Evolutionary conservation across 164 flowering plant genomes (phyloP).

Genomic region (Tetracentron sinense): DNA sequence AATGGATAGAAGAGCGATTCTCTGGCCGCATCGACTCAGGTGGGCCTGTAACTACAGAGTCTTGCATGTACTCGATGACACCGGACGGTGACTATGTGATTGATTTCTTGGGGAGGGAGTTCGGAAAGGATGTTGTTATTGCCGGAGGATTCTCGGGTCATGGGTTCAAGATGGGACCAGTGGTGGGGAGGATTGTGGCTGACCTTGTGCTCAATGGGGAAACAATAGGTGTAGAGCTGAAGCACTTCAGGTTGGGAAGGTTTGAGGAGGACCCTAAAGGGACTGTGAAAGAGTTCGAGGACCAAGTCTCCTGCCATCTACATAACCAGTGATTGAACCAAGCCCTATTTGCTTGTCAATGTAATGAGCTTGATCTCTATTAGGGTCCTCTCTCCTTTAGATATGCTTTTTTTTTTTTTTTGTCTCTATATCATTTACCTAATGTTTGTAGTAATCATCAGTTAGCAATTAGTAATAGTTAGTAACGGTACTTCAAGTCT

Average conservation of each 20-base stretch:
- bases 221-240: conserved; percentile 53
- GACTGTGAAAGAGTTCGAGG: conserved; percentile 61
- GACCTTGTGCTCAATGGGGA: conserved; percentile 56
- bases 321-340: neutral
- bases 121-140: conserved; percentile 73
- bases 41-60: conserved; percentile 47
- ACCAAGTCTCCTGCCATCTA: conserved; percentile 38
- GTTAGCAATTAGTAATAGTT: too few relatives aligned
- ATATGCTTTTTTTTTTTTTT: too few relatives aligned
- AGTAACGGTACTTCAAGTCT: too few relatives aligned
- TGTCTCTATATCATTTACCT: too few relatives aligned
- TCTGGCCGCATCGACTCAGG: conserved; percentile 40
- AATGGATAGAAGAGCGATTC: conserved; percentile 53
- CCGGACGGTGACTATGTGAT: conserved; percentile 89
- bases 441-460: too few relatives aligned
- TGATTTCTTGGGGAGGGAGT: conserved; percentile 79
- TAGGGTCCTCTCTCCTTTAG: too few relatives aligned
- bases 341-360: neutral
- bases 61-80: conserved; percentile 90
- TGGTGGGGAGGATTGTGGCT: conserved; percentile 62
- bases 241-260: conserved; percentile 54
- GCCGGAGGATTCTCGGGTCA: conserved; percentile 97
- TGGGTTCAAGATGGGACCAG: conserved; percentile 96
- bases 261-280: conserved; percentile 63
- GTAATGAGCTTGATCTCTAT: too few relatives aligned